These are phyloP conservation scores for Seiridium cupressi DNA, from an alignment of 2,329 filamentous ascomycete species.

Conservation along the genomic window DNA sequence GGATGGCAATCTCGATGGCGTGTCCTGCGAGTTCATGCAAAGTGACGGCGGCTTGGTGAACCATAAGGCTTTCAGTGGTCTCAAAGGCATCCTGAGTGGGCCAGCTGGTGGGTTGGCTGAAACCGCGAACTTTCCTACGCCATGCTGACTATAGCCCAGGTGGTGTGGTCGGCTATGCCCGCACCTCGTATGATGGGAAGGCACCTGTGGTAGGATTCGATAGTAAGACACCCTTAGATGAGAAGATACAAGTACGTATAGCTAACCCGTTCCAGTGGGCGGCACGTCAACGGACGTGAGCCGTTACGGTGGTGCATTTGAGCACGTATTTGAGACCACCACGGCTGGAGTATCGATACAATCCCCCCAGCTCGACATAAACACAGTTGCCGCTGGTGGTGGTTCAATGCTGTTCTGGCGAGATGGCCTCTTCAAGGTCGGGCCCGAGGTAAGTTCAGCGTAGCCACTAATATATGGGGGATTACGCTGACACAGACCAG, in stretches of 20 bases:
- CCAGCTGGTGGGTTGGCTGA: constrained; percentile 43
- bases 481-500: constrained; percentile 53
- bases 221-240: constrained; percentile 27
- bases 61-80: constrained; percentile 62
- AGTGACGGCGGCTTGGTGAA: constrained; percentile 44
- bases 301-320: constrained; percentile 51
- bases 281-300: constrained; percentile 75
- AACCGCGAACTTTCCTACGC: not conserved
- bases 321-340: constrained; percentile 66
- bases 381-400: constrained; percentile 74
- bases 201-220: constrained; percentile 66
- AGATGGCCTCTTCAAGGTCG: constrained; percentile 71
- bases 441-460: constrained; percentile 48
- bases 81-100: constrained; percentile 67
- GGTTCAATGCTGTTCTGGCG: constrained; percentile 69
- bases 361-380: constrained; percentile 76
- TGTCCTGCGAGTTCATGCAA: constrained; percentile 64
- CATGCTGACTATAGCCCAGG: not conserved
- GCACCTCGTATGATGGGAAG: constrained; percentile 23
- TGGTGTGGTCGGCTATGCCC: constrained; percentile 71
- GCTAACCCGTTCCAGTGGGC: constrained; percentile 13
- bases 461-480: too few relatives aligned
- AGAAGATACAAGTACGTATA: too few relatives aligned
- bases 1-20: constrained; percentile 44
- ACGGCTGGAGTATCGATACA: constrained; percentile 79